Percentiles rank a stretch among this genome's conserved stretches.
These are phyloP conservation scores for Arxiozyma slooffiae DNA, from an alignment of 1,139 yeast species.

Conservation along the genomic window DNA sequence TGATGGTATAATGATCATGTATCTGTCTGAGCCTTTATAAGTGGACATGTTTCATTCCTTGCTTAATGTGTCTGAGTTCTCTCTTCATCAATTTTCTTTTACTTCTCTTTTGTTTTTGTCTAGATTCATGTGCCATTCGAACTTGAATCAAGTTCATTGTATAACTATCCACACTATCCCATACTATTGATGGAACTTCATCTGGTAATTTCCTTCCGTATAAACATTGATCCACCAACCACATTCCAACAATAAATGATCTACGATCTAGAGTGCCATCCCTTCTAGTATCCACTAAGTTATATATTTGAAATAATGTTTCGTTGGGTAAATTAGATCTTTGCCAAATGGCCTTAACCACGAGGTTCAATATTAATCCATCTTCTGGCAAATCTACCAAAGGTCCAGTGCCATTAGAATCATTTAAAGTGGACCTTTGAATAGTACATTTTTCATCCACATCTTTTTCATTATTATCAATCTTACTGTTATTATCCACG, in stretches of 20 bases:
- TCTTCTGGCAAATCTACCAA: conserved; percentile 32
- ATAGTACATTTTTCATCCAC: background rate
- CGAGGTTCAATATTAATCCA: conserved; percentile 36
- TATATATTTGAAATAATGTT: conserved; percentile 61
- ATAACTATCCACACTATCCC: conserved; percentile 52
- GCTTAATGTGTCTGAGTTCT: conserved; percentile 27
- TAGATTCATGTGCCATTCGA: conserved; percentile 22
- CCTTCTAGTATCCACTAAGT: conserved; percentile 60
- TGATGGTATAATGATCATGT: background rate
- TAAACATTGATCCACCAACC: conserved; percentile 92
- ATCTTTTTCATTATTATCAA: conserved; percentile 13
- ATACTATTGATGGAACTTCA: conserved; percentile 45
- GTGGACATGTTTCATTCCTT: conserved; percentile 19
- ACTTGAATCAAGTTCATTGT: conserved; percentile 24
- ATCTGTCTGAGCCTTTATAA: background rate
- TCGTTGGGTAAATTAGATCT: conserved; percentile 63
- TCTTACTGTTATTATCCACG: conserved; percentile 13
- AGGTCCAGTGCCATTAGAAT: background rate
- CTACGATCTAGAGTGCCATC: conserved; percentile 74
- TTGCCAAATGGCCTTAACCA: conserved; percentile 71
- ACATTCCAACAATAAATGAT: conserved; percentile 86
- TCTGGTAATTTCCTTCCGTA: conserved; percentile 86
- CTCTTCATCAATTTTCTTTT: conserved; percentile 21
- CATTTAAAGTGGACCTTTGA: background rate
- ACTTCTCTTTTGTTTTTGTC: conserved; percentile 21